Conservation (phyloP, 2,329 filamentous ascomycete species). For the Neocatenulostroma microsporum region DNA sequence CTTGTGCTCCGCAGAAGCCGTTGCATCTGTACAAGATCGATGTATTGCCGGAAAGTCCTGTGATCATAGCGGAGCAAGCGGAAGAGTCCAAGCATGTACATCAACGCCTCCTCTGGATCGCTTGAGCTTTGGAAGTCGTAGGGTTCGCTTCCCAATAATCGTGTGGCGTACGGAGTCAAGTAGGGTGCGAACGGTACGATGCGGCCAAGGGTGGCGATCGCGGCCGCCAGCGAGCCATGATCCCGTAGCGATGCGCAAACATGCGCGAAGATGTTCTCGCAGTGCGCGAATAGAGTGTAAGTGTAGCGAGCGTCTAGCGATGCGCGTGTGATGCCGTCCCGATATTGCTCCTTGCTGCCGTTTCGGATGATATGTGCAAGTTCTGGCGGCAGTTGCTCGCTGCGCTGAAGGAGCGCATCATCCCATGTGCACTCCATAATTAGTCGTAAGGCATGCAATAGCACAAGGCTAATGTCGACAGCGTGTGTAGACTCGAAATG, state of each 20-base stretch:
- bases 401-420: conserved; percentile 19
- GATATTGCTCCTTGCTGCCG: conserved; percentile 56
- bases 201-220: conserved; percentile 64
- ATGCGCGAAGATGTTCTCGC: conserved; percentile 70
- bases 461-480: too few relatives aligned
- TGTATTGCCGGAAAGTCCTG: conserved; percentile 55
- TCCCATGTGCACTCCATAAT: conserved; percentile 28
- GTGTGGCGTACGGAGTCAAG: conserved; percentile 44
- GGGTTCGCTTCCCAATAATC: conserved; percentile 15
- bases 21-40: conserved; percentile 62
- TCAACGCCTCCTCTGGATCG: conserved; percentile 14
- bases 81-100: conserved; percentile 60
- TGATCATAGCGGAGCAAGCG: conserved; percentile 72
- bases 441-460: not conserved
- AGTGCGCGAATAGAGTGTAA: conserved; percentile 64
- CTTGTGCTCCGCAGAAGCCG: conserved; percentile 54
- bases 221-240: conserved; percentile 33
- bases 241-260: conserved; percentile 54
- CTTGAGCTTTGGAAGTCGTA: conserved; percentile 8
- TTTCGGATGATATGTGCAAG: conserved; percentile 59
- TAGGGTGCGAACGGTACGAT: conserved; percentile 76
- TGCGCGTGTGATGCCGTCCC: conserved; percentile 62
- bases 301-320: conserved; percentile 64
- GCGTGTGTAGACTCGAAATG: not conserved
- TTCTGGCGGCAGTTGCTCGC: conserved; percentile 60